These are phyloP conservation scores for Apophysomyces sp. DNA, from an alignment of 371 early-diverging fungal genomes.

Conservation along the genomic window DNA sequence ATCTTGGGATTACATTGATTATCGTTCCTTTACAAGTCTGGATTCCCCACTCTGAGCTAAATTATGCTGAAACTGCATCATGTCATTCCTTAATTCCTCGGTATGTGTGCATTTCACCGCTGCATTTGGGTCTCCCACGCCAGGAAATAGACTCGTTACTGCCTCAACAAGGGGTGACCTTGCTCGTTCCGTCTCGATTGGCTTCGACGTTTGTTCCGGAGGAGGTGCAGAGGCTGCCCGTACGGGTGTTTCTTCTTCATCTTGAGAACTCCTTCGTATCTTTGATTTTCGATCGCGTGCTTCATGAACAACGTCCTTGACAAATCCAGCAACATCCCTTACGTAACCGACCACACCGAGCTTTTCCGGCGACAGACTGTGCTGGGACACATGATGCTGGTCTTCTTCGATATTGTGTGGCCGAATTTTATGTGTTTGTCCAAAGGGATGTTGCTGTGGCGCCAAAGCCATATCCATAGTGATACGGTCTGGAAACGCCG, in stretches of 20 bases:
- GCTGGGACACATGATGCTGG: slow-evolving; percentile 22
- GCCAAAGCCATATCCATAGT: slow-evolving; percentile 40
- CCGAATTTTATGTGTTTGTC: slow-evolving; percentile 22
- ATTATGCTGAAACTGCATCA: slow-evolving; percentile 14
- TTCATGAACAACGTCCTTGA: slow-evolving; percentile 40
- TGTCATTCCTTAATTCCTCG: slow-evolving; percentile 28
- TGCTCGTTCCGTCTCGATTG: neutral
- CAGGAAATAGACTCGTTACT: slow-evolving; percentile 36
- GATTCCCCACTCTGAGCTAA: neutral
- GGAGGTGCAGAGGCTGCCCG: neutral
- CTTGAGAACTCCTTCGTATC: slow-evolving; percentile 18
- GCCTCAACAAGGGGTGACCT: slow-evolving; percentile 31
- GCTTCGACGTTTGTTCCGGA: neutral
- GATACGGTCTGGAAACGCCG: slow-evolving; percentile 30
- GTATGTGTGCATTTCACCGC: slow-evolving; percentile 26
- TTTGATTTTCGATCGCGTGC: slow-evolving; percentile 10
- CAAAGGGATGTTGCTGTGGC: slow-evolving; percentile 33
- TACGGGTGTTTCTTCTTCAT: neutral
- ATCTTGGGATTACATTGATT: too few relatives aligned
- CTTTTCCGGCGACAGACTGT: slow-evolving; percentile 45
- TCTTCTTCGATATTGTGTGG: slow-evolving; percentile 10
- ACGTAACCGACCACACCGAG: slow-evolving; percentile 48
- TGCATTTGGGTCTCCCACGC: slow-evolving; percentile 13
- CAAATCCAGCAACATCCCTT: slow-evolving; percentile 49
- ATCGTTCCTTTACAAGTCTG: neutral